Base-by-base conservation (phyloP, 768 basidiomycete genomes). In the Sistotremastrum suecicum region DNA sequence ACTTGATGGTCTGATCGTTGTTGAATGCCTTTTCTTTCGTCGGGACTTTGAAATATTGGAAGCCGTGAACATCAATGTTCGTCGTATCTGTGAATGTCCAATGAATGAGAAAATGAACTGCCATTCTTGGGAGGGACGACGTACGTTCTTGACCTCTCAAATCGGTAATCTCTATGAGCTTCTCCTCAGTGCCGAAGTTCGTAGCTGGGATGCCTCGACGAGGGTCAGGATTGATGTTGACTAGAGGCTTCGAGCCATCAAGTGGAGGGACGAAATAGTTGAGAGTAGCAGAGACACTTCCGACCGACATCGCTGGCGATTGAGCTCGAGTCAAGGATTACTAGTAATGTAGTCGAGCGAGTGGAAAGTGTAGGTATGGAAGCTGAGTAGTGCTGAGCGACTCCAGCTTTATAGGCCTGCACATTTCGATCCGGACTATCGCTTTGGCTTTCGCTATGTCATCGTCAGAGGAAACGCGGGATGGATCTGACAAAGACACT, bases 141-240 rank as follows among this genome's bases (percentile, higher is more conserved):
- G n/a, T n/a, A n/a, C 20, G 20, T 20, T 76, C 72, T 53, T 69
- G 68, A 4, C 71, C 74, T 30, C 76, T 68, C 33, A 76, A 38
- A 58, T 79, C 72, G 54, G 76, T 71, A 44, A 80, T 67, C 33
- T 63, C 46, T 0, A 72, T 51, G 4, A 50, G 39, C 40, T 60
- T 60, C 31, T 39, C 54, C 3, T 60, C 60, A 5, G 62, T 52
- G 3, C 37, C 44, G 48, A 53, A 66, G 54, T 77, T 78, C 8
- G 51, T 53, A 29, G 54, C 52, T 11, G 59, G 59, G n/a, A 60
- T 53, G 10, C 71, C 57, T 6, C 52, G 54, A 7, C 11, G 37
- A 20, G 54, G 46, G 43, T 61, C 60, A 8, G 48, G 34, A 41
- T 57, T 58, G 46, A 58, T 54, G 45, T 50, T 47, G 1, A 39